Evolutionary conservation across 179 eudicot genomes (phyloP).

Genomic region (Beta lomatogona): DNA sequence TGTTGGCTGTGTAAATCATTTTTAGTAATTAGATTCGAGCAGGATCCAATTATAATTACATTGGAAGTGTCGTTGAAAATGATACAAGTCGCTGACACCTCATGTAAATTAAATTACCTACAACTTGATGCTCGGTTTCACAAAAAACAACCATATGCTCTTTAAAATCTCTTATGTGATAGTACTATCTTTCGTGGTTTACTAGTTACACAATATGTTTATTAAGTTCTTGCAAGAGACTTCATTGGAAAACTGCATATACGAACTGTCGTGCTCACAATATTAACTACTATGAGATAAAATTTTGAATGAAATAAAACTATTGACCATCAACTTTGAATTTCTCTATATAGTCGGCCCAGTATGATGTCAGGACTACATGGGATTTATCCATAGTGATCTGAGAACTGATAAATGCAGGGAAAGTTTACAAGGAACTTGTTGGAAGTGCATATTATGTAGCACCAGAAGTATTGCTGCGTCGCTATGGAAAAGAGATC

Average conservation of each 20-base stretch:
- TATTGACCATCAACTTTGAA: background rate
- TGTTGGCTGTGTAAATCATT: no score
- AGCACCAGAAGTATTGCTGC: slow-evolving; percentile 72
- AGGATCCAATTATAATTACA: background rate
- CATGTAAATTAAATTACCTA: background rate
- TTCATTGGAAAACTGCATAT: background rate
- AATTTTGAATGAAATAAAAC: background rate
- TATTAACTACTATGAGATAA: background rate
- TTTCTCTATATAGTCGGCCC: background rate
- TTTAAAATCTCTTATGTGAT: no score
- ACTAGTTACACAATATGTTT: no score
- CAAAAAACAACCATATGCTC: no score
- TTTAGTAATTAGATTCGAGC: background rate
- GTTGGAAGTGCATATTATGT: slow-evolving; percentile 86
- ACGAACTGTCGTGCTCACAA: background rate
- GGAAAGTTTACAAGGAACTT: slow-evolving; percentile 51
- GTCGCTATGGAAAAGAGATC: slow-evolving; percentile 72
- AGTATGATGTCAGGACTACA: background rate
- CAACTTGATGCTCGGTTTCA: background rate
- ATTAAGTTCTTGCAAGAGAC: no score
- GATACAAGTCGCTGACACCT: background rate
- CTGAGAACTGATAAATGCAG: slow-evolving; percentile 33
- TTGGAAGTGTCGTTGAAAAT: background rate
- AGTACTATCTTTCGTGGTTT: no score
- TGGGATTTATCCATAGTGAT: background rate